A percentile compares a stretch with the other conserved stretches of the same genome.
phyloP scores from a whole-genome alignment of 768 basidiomycete genomes.

The Auriscalpium vulgare region DNA sequence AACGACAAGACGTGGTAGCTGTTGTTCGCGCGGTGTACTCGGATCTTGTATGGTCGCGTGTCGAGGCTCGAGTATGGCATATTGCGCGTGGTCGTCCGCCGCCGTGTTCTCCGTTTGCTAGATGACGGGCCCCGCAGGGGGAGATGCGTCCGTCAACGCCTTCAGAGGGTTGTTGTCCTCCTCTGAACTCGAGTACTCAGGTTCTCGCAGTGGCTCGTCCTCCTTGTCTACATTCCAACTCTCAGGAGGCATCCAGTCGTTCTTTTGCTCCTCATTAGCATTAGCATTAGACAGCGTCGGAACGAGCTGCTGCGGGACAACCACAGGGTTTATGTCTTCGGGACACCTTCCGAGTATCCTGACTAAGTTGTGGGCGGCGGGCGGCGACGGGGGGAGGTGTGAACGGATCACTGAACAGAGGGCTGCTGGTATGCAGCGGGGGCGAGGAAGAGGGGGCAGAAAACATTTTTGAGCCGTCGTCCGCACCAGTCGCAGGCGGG shows the following conservation, averaged over 20 bases:
- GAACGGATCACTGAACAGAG: slow-evolving; percentile 33
- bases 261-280: slow-evolving; percentile 5
- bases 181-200: slow-evolving; percentile 37
- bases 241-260: slow-evolving; percentile 59
- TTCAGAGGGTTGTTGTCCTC: slow-evolving; percentile 18
- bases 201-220: slow-evolving; percentile 31
- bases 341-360: slow-evolving; percentile 39
- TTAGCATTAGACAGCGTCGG: neutral
- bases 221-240: slow-evolving; percentile 62
- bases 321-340: slow-evolving; percentile 31
- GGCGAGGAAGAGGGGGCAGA: slow-evolving; percentile 17
- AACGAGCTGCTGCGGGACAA: slow-evolving; percentile 2
- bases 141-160: slow-evolving; percentile 13
- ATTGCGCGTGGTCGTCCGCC: slow-evolving; percentile 4
- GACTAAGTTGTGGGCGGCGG: slow-evolving; percentile 16
- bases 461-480: slow-evolving; percentile 26
- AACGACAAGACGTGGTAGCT: slow-evolving; percentile 66
- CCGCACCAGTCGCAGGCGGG: slow-evolving; percentile 37
- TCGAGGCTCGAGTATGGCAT: neutral
- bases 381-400: slow-evolving; percentile 9
- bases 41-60: slow-evolving; percentile 41
- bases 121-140: neutral
- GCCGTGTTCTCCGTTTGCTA: slow-evolving; percentile 15
- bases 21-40: slow-evolving; percentile 70
- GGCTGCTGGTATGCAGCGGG: slow-evolving; percentile 22